phyloP scores from a whole-genome alignment of 2,329 filamentous ascomycete species.

The Colletotrichum tamarilloi region DNA sequence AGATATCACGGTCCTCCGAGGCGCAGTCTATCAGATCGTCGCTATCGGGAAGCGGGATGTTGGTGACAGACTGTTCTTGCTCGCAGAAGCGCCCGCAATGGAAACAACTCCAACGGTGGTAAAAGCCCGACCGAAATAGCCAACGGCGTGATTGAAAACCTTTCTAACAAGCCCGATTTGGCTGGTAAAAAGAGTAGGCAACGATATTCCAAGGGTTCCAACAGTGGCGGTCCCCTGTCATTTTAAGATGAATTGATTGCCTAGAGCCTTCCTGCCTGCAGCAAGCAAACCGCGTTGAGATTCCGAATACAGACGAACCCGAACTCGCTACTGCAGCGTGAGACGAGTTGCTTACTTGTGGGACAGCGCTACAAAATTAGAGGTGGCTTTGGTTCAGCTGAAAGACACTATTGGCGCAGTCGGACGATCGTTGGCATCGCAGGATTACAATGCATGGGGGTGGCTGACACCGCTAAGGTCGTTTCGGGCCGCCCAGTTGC shows the following conservation, averaged over 20 bases:
- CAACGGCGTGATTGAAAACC: neutral
- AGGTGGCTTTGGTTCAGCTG: constrained; percentile 1
- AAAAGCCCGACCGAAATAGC: neutral
- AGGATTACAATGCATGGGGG: constrained; percentile 29
- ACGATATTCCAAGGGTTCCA: constrained; percentile 4
- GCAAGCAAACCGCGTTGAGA: neutral
- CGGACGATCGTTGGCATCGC: constrained; percentile 16
- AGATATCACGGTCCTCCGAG: constrained; percentile 14
- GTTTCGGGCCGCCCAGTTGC: constrained; percentile 30
- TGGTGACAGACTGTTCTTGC: neutral
- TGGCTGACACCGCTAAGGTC: constrained; percentile 30
- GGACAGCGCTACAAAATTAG: constrained; percentile 20
- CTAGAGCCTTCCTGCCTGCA: neutral
- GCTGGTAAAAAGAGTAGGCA: constrained; percentile 20
- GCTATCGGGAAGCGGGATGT: neutral
- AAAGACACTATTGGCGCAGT: constrained; percentile 21
- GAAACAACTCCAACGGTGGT: neutral
- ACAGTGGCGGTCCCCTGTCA: constrained; percentile 11
- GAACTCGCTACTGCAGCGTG: neutral
- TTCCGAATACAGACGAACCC: constrained; percentile 2
- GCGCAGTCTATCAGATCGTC: neutral
- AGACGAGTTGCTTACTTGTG: constrained; percentile 28
- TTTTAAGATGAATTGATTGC: constrained; percentile 5
- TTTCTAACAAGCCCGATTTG: neutral
- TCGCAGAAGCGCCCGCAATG: neutral